Evolutionary conservation across 805 yeast species (phyloP), one percentile per base, ranked within the genome.

Genomic region (Candida cerambycidarum): DNA sequence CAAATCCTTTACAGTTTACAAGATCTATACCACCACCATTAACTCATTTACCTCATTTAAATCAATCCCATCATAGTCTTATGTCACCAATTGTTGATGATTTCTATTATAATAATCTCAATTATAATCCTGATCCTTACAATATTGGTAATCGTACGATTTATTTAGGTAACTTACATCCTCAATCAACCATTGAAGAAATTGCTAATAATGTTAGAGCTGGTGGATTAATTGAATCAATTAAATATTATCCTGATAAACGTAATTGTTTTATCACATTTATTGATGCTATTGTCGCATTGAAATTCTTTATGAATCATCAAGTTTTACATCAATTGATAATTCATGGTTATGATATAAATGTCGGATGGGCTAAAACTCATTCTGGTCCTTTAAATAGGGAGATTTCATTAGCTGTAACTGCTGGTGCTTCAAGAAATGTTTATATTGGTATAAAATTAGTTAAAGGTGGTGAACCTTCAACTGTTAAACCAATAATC

Each of bases 341-440:
- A 2, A 67, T 85, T 16, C 86, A 82, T 58, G 82, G 83, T 2
- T 75, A 76, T 50, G 78, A 75, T 48, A 58, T 84, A 9, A 79
- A 75, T 46, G 78, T 85, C 28, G 86, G 86, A 10, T 85, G 92
- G 92, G 88, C 75, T 16, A 69, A 82, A 30, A 76, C 78, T 31
- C 80, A 80, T 51, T 69, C 84, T 12, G 89, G 90, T 1, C 81
- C 85, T 0, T 54, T 85, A 24, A 71, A 73, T 27, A 70, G 78
- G 32, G 70, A 74, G 1, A 71, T 85, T 32, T 65, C 80, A 0
- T 60, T 76, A 34, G 88, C 88, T 2, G 86, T 83, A 2, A 76
- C 85, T 1, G 75, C 77, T 2, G 89, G 90, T 23, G 92, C 90
- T 2, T 79, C 86, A 24, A 75, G 95, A 67, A 85, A 85, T 57